Conservation (phyloP, 116 monocot species). For the Cymodocea nodosa region DNA sequence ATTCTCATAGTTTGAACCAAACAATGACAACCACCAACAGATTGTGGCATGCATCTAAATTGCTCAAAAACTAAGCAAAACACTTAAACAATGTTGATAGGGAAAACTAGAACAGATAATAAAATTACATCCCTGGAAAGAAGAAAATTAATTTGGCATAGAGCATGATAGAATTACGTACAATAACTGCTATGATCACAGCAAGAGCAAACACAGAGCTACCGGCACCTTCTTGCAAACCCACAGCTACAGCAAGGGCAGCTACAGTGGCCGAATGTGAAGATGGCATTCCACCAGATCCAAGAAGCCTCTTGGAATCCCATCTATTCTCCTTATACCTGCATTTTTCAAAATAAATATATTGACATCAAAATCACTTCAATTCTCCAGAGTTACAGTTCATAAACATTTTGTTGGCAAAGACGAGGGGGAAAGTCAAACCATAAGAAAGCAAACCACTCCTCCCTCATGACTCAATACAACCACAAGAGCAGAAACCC, state of each 20-base stretch:
- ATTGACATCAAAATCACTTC: neutral
- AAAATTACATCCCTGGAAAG: too few relatives aligned
- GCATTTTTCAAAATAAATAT: neutral
- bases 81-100: too few relatives aligned
- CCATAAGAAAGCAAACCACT: neutral
- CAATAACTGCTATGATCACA: slow-evolving; percentile 11
- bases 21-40: too few relatives aligned
- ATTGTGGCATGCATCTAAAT: too few relatives aligned
- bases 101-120: too few relatives aligned
- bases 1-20: too few relatives aligned
- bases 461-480: too few relatives aligned
- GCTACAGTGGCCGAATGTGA: slow-evolving; percentile 13
- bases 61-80: too few relatives aligned
- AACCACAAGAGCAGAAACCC: too few relatives aligned
- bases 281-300: slow-evolving; percentile 18
- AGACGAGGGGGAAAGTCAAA: neutral
- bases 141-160: too few relatives aligned
- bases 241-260: slow-evolving; percentile 13
- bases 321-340: slow-evolving; percentile 12
- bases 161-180: neutral
- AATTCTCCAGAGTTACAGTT: neutral
- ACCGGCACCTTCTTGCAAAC: slow-evolving; percentile 14
- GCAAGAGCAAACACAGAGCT: slow-evolving; percentile 10
- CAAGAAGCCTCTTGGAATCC: slow-evolving; percentile 13
- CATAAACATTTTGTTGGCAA: neutral